Conservation (phyloP, 495 filamentous ascomycete genomes). For the Terfezia boudieri region DNA sequence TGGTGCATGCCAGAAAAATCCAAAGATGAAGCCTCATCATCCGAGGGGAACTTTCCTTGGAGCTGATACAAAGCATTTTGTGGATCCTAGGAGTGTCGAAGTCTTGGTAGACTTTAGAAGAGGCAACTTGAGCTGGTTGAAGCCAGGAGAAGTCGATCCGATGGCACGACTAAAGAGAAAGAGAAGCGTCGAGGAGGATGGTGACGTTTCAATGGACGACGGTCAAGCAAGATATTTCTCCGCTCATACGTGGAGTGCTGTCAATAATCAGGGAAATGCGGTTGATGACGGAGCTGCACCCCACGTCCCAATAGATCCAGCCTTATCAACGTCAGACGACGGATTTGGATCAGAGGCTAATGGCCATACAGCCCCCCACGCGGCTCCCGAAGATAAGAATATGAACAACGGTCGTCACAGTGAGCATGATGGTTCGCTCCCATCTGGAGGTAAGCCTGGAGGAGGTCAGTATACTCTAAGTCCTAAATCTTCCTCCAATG, state of each 20-base stretch:
- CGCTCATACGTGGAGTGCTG: neutral
- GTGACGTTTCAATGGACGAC: neutral
- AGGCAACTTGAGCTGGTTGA: slow-evolving; percentile 63
- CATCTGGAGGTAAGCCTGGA: neutral
- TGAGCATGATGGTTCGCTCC: neutral
- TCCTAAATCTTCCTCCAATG: neutral
- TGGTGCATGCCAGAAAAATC: slow-evolving; percentile 41
- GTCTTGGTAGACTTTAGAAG: slow-evolving; percentile 62
- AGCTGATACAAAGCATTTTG: slow-evolving; percentile 68
- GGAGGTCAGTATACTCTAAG: slow-evolving; percentile 6
- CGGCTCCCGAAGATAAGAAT: neutral
- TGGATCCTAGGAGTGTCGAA: slow-evolving; percentile 74
- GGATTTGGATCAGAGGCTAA: neutral
- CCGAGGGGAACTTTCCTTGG: slow-evolving; percentile 68
- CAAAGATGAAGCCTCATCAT: slow-evolving; percentile 44
- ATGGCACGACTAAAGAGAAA: neutral
- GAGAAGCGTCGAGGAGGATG: neutral
- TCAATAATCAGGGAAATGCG: neutral
- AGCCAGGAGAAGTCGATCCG: slow-evolving; percentile 21
- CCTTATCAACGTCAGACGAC: neutral
- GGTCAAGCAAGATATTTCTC: neutral
- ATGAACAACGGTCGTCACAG: neutral
- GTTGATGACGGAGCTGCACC: neutral
- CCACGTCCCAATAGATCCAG: neutral
- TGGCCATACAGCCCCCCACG: neutral